Conservation (phyloP, 306 rosid genomes). For the Inga laurina region DNA sequence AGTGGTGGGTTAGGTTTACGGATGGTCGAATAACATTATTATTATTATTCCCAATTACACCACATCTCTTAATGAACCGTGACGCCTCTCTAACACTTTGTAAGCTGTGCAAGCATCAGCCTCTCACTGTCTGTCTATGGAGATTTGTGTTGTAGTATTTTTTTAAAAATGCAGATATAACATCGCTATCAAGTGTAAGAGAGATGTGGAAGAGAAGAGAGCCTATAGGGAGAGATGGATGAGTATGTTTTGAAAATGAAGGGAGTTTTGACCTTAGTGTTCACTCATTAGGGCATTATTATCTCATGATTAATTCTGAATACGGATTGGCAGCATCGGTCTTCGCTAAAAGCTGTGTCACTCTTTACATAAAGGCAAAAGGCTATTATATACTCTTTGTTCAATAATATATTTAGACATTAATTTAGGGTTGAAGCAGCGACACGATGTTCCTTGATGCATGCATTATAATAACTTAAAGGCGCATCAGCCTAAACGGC, state of each 20-base stretch:
- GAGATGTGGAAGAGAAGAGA: conserved; percentile 17
- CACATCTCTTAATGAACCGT: not conserved
- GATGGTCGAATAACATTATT: not conserved
- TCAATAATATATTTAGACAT: not conserved
- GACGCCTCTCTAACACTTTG: not conserved
- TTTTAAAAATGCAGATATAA: not conserved
- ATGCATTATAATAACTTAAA: not conserved
- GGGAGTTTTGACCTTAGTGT: conserved; percentile 27
- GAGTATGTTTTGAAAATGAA: conserved; percentile 36
- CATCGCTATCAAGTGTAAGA: not conserved
- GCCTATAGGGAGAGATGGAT: not conserved
- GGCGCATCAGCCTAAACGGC: conserved; percentile 95
- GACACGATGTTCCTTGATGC: conserved; percentile 27
- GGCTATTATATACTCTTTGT: not conserved
- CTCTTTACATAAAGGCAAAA: conserved; percentile 33
- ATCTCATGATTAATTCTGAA: conserved; percentile 43
- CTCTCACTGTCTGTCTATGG: not conserved
- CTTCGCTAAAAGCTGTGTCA: conserved; percentile 43
- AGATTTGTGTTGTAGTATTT: not conserved
- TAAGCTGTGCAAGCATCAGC: conserved; percentile 15
- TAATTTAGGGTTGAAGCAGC: conserved; percentile 21
- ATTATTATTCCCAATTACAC: not conserved
- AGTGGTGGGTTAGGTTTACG: not conserved
- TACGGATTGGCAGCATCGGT: conserved; percentile 31
- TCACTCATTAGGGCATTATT: conserved; percentile 47